Conservation (phyloP, 495 filamentous ascomycete species). For the Entonaema liquescens region DNA sequence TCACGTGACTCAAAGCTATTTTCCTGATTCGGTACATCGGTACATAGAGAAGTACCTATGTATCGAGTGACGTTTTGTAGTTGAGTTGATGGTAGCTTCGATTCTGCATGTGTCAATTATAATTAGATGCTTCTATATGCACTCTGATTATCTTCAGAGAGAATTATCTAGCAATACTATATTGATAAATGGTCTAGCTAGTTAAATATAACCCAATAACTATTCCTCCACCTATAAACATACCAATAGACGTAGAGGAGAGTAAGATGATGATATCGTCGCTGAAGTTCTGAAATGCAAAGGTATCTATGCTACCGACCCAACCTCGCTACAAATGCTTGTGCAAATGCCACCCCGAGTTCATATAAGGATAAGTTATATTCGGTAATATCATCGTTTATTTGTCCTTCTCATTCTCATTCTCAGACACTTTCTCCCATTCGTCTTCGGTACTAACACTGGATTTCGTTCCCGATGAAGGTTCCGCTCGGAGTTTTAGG, state of each 20-base stretch:
- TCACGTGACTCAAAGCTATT: conserved; percentile 23
- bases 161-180: background rate
- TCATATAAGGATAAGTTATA: conserved; percentile 8
- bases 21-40: background rate
- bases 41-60: background rate
- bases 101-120: background rate
- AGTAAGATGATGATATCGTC: conserved; percentile 15
- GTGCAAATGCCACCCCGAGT: conserved; percentile 28
- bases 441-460: conserved; percentile 66
- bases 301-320: conserved; percentile 31
- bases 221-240: conserved; percentile 1
- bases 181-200: conserved; percentile 6
- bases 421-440: conserved; percentile 68
- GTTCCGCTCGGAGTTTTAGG: conserved; percentile 52
- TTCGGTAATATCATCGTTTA: conserved; percentile 20
- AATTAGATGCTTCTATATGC: too few relatives aligned
- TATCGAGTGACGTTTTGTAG: background rate
- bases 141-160: background rate
- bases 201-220: conserved; percentile 4
- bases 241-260: conserved; percentile 8
- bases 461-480: conserved; percentile 49
- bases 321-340: conserved; percentile 37
- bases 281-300: conserved; percentile 19
- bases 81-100: background rate
- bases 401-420: conserved; percentile 63